Base-by-base conservation (phyloP, 1,139 yeast species). In the Suhomyces taliae region DNA sequence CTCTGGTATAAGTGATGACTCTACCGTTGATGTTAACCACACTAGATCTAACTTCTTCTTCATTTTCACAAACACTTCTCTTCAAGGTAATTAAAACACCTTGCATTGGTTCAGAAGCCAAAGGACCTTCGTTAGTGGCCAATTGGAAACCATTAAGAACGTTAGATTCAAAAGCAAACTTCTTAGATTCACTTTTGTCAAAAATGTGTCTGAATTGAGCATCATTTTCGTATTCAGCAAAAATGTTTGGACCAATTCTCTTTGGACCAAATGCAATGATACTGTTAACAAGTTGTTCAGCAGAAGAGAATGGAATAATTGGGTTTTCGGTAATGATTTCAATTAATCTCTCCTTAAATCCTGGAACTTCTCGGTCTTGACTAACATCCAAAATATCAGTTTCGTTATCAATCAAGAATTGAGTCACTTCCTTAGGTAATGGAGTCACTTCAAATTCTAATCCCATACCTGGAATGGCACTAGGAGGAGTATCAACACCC, bases 41-140 rank as follows among this genome's bases (percentile, higher is more conserved):
- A 27, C 40, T 61, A 24, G 59, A 65, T 34, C 67, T 70, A 14
- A 66, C 72, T 8, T 65, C 69, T 6, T 65, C 62, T 39, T 67
- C 76, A 12, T 64, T 69, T 0, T 52, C 37, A 24, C 47, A 52
- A 15, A 41, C 50, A 11, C 63, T 60, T 11, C 62, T 68, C n/a
- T 67, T 64, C 50, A 75, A 58, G 3, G 81, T 65, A 5, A 85
- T 80, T 6, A 86, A 74, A 49, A 87, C 79, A 4, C 98, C 97
- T 63, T 90, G 95, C 35, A 90, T 78, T 0, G 91, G 93, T 62
- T 95, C 99, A 5, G 86, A 81, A 1, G 95, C 85, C 45, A 95
- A 72, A 0, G 98, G 98, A 1, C 99, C 99, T 59, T 85, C 90
- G 41, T 79, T 75, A 45, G 83, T 81, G 2, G 97, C 90, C 43